These are phyloP conservation scores for Myxozyma geophila DNA, from an alignment of 805 yeast genomes.

Conservation along the genomic window DNA sequence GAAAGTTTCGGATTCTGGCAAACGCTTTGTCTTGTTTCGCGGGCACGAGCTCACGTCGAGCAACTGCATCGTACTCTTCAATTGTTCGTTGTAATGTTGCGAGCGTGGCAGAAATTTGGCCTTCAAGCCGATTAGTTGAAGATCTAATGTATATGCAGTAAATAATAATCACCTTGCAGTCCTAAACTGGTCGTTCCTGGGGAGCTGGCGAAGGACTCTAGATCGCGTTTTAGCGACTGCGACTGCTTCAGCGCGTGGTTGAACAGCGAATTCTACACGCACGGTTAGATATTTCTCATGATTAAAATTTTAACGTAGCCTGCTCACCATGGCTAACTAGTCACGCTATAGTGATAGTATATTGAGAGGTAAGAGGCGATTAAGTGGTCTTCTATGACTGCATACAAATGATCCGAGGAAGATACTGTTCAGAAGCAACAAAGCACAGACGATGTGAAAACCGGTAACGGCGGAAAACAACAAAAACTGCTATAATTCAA, in stretches of 20 bases:
- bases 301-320: not conserved
- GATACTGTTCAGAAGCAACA: too few species aligned
- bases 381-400: too few species aligned
- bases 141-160: not conserved
- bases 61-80: constrained; percentile 64
- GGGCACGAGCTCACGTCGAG: constrained; percentile 61
- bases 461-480: too few species aligned
- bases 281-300: not conserved
- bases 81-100: constrained; percentile 76
- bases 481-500: too few species aligned
- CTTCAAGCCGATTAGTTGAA: constrained; percentile 40
- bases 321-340: not conserved
- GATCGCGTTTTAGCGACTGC: constrained; percentile 69
- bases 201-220: constrained; percentile 61
- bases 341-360: too few species aligned
- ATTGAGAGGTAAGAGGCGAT: too few species aligned
- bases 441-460: too few species aligned
- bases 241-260: constrained; percentile 90
- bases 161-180: constrained; percentile 57
- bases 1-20: constrained; percentile 64
- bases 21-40: constrained; percentile 62
- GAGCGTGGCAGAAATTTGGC: constrained; percentile 77
- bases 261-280: constrained; percentile 70
- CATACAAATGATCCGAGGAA: too few species aligned
- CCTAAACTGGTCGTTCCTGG: constrained; percentile 74